Evolutionary conservation across 2,329 filamentous ascomycete genomes (phyloP), one percentile per base, ranked within the genome.

Genomic region (Neoascochyta sp.): DNA sequence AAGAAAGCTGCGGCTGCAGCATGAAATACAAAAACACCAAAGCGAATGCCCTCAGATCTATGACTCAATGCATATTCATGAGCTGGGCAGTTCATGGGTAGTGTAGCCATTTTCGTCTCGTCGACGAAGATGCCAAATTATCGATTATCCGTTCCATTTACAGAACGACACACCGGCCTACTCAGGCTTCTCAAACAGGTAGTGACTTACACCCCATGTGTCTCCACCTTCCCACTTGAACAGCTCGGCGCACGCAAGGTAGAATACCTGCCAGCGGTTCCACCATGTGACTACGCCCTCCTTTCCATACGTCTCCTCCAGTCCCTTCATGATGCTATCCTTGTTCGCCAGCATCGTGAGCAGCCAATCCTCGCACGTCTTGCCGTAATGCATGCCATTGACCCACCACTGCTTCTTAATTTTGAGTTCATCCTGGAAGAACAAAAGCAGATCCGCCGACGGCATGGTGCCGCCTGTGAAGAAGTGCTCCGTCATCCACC

Each of bases 381-480:
- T 77, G 8, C 78, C 79, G 52, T 85, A 86, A 46, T 85, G 74
- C 49, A 66, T 69, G 3, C 81, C 81, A 42, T 73, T 81, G 7
- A 85, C 74, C 80, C 80, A 85, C 81, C 81, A 86, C 58, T 83
- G 78, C 44, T 68, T 65, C 60, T 74, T 63, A 16, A 84, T 56
- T 29, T 61, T 70, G 28, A 85, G 55, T 49, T 83, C 72, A 14
- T 68, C 63, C 57, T 85, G 80, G 52, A 84, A 85, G 52, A 74
- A 84, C 22, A 80, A 65, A 37, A 85, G 57, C 31, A 86, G 59
- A 54, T 85, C 81, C 0, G 78, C 73, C 22, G 71, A 78, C 3
- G 77, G 78, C 81, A 85, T 86, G 5, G 79, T 84, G 2, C 81
- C 81, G 9, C 81, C 81, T 0, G 79, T 81, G 62, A 85, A 85